Evolutionary conservation across 257 asterid genomes (phyloP).

Genomic region (Sherardia arvensis): DNA sequence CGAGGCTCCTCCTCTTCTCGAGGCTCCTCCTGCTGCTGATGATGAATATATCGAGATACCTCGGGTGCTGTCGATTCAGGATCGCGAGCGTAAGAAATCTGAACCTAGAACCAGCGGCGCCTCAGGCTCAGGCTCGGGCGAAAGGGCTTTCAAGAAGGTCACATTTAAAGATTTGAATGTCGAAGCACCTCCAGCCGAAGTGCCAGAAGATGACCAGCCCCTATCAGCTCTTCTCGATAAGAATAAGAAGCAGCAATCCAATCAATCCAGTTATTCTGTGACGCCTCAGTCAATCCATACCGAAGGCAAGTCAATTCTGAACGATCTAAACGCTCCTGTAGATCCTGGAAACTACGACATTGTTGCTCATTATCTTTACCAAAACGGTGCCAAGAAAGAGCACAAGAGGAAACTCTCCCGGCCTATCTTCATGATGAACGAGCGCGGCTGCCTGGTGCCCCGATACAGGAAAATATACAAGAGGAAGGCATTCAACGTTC

Average conservation of each 20-base stretch:
- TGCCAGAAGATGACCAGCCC: conserved; percentile 9
- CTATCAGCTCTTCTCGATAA: neutral
- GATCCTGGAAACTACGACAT: conserved; percentile 39
- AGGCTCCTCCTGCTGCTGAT: conserved; percentile 24
- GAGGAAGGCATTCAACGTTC: conserved; percentile 10
- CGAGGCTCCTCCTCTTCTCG: conserved; percentile 20
- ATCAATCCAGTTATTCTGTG: conserved; percentile 22
- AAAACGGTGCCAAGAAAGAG: conserved; percentile 38
- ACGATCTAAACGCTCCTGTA: conserved; percentile 19
- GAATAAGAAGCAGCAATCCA: conserved; percentile 14
- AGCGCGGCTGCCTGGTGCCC: conserved; percentile 18
- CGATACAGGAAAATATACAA: neutral
- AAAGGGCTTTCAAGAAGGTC: conserved; percentile 14
- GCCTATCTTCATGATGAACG: conserved; percentile 37
- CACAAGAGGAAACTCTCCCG: conserved; percentile 33
- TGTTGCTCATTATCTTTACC: conserved; percentile 44
- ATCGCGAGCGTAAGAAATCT: conserved; percentile 30
- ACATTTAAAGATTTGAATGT: conserved; percentile 5
- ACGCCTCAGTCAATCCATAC: conserved; percentile 24
- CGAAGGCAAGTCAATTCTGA: conserved; percentile 16
- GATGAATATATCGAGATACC: conserved; percentile 32
- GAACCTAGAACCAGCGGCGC: conserved; percentile 16
- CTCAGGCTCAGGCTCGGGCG: conserved; percentile 4
- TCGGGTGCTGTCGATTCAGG: conserved; percentile 67
- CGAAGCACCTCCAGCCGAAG: conserved; percentile 9